These are phyloP conservation scores for Linum usitatissimum DNA, from an alignment of 345 rosid genomes.

Conservation along the genomic window DNA sequence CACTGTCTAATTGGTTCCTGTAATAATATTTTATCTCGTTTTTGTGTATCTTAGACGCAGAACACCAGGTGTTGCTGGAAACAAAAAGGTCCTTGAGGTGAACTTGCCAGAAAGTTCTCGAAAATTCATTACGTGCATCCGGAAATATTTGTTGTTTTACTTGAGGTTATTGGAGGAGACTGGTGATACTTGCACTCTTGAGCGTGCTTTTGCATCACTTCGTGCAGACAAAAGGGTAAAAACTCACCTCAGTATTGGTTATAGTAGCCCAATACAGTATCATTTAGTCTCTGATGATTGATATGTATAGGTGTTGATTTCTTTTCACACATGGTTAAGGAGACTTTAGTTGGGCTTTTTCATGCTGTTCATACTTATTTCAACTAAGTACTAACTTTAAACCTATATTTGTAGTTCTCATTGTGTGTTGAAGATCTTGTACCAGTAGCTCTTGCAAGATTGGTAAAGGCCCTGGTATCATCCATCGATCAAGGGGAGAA, in stretches of 20 bases:
- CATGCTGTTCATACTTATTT: not conserved
- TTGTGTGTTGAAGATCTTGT: slow-evolving; percentile 90
- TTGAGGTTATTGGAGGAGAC: slow-evolving; percentile 85
- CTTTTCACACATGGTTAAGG: no score
- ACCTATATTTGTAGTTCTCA: slow-evolving; percentile 54
- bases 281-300: not conserved
- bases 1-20: not conserved
- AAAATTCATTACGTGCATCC: slow-evolving; percentile 89
- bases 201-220: slow-evolving; percentile 76
- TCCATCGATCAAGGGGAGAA: slow-evolving; percentile 46
- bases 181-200: slow-evolving; percentile 66
- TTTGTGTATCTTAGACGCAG: slow-evolving; percentile 48
- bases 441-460: slow-evolving; percentile 80
- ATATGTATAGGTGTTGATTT: not conserved
- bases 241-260: slow-evolving; percentile 3
- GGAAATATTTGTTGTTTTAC: slow-evolving; percentile 81
- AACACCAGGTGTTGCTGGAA: slow-evolving; percentile 65
- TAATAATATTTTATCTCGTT: not conserved
- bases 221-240: slow-evolving; percentile 89
- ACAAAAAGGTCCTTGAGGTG: slow-evolving; percentile 82
- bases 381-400: slow-evolving; percentile 15
- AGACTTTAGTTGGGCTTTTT: not conserved
- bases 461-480: slow-evolving; percentile 55
- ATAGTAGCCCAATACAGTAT: not conserved
- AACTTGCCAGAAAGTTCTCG: slow-evolving; percentile 93